A percentile compares a stretch with the other conserved stretches of the same genome.
phyloP scores from a whole-genome alignment of 2,329 filamentous ascomycete species.

The Pseudocercospora fuligena region DNA sequence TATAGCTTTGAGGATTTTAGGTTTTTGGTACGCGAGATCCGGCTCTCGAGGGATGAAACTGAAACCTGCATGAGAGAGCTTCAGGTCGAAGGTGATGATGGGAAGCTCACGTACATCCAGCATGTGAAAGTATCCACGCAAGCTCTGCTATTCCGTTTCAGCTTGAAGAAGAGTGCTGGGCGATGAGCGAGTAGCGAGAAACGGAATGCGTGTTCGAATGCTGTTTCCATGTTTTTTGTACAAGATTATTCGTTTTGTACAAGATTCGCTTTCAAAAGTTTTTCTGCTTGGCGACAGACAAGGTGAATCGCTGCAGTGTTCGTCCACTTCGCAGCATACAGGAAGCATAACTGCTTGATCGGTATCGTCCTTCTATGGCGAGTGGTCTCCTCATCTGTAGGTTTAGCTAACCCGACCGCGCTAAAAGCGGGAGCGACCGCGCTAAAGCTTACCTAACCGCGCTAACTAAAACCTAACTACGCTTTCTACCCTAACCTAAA shows the following conservation, averaged over 20 bases:
- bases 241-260: neutral
- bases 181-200: neutral
- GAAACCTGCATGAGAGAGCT: neutral
- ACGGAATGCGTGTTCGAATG: neutral
- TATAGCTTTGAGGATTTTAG: neutral
- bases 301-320: neutral
- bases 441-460: too few species aligned
- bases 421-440: too few species aligned
- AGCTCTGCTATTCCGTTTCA: neutral
- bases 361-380: neutral
- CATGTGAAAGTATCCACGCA: neutral
- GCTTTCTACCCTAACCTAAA: too few species aligned
- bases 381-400: constrained; percentile 8
- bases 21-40: neutral
- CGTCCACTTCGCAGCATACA: neutral
- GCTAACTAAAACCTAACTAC: too few species aligned
- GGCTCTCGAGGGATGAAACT: neutral
- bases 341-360: neutral
- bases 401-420: too few species aligned
- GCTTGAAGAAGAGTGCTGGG: neutral
- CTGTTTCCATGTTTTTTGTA: neutral
- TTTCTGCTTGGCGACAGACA: neutral
- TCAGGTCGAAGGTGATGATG: neutral
- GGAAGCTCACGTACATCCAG: neutral
- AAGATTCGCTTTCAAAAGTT: neutral